Evolutionary conservation across 768 basidiomycete genomes (phyloP).

Genomic region (Termitomyces sp.): DNA sequence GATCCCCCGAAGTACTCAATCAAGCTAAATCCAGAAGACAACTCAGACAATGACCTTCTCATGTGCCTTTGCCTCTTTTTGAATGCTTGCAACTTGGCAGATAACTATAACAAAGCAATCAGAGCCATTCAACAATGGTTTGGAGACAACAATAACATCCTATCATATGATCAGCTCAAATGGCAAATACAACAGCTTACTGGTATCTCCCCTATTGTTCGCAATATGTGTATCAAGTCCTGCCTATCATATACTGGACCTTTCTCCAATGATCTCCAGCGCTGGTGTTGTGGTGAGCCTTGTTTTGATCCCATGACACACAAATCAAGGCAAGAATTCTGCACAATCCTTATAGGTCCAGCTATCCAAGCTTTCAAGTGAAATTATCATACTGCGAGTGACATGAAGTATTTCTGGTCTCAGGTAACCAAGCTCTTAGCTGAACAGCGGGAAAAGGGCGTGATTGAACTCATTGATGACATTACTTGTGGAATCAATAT

Average conservation of each 20-base stretch:
- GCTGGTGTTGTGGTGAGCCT: neutral
- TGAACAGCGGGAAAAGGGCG: neutral
- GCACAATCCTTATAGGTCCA: too few relatives aligned
- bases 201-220: neutral
- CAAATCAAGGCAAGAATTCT: too few relatives aligned
- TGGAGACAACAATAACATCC: neutral
- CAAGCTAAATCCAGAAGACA: too few relatives aligned
- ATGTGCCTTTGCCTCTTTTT: neutral
- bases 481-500: neutral
- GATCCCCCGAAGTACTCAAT: too few relatives aligned
- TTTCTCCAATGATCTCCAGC: neutral
- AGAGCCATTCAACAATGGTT: neutral
- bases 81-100: neutral
- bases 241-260: neutral
- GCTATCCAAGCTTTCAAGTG: too few relatives aligned
- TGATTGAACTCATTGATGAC: neutral
- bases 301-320: neutral
- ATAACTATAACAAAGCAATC: neutral
- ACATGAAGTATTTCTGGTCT: too few relatives aligned
- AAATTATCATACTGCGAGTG: too few relatives aligned
- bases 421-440: neutral
- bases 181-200: too few relatives aligned
- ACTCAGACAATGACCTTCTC: neutral
- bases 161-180: neutral
- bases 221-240: neutral